Percentiles rank a stretch among this genome's conserved stretches.
Conservation (phyloP, 441 rosid species). For the Jatropha podagrica region DNA sequence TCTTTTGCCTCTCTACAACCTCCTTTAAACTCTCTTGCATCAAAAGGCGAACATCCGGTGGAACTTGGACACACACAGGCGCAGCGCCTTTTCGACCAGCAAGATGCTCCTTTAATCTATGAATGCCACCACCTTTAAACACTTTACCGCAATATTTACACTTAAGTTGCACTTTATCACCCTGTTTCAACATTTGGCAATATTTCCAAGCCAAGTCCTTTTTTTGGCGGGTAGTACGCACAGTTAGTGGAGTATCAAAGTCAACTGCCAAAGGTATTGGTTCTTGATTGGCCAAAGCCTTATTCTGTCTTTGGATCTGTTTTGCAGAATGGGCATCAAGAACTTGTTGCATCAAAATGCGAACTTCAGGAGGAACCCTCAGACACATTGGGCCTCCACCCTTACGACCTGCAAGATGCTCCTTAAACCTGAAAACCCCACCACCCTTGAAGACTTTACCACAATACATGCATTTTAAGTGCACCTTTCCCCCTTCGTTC, state of each 20-base stretch:
- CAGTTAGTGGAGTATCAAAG: not conserved
- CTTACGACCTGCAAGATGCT: slow-evolving; percentile 87
- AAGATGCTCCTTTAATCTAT: slow-evolving; percentile 93
- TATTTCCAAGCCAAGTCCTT: slow-evolving; percentile 91
- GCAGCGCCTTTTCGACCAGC: slow-evolving; percentile 90
- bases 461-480: slow-evolving; percentile 74
- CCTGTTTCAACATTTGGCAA: slow-evolving; percentile 62
- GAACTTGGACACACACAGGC: slow-evolving; percentile 64
- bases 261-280: not conserved
- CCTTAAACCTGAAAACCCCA: slow-evolving; percentile 89
- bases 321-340: slow-evolving; percentile 61
- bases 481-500: slow-evolving; percentile 63
- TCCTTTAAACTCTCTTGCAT: slow-evolving; percentile 75
- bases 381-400: slow-evolving; percentile 84
- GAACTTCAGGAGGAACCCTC: slow-evolving; percentile 66
- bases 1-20: slow-evolving; percentile 55
- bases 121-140: slow-evolving; percentile 96
- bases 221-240: slow-evolving; percentile 49
- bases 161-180: slow-evolving; percentile 63
- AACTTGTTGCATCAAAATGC: slow-evolving; percentile 51
- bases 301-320: slow-evolving; percentile 45
- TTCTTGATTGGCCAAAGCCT: not conserved
- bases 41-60: slow-evolving; percentile 53
- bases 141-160: slow-evolving; percentile 74
- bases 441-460: slow-evolving; percentile 86